phyloP scores from a whole-genome alignment of 805 yeast genomes.

The Metschnikowia picachoensis region DNA sequence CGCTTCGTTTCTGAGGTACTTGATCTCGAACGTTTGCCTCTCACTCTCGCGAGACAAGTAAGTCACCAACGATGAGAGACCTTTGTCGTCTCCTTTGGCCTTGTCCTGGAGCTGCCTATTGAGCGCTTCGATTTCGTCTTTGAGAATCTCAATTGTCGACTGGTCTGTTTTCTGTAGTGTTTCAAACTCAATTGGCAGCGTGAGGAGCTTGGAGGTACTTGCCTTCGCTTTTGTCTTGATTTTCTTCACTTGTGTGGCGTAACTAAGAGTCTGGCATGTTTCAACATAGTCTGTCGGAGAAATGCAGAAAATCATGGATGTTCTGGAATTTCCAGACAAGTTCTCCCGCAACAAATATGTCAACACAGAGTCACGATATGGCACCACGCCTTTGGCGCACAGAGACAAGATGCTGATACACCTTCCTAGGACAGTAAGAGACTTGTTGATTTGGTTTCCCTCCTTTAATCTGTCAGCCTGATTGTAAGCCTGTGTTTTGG shows the following conservation, averaged over 20 bases:
- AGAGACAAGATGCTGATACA: conserved; percentile 51
- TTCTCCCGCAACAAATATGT: conserved; percentile 75
- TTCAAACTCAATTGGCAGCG: conserved; percentile 32
- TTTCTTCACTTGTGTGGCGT: conserved; percentile 72
- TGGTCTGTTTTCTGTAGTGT: conserved; percentile 25
- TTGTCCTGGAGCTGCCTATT: conserved; percentile 18
- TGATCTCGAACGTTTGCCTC: conserved; percentile 33
- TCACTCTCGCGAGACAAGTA: conserved; percentile 31
- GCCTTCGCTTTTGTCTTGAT: conserved; percentile 60
- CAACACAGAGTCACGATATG: conserved; percentile 70
- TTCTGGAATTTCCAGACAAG: conserved; percentile 82
- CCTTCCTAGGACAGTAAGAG: conserved; percentile 73
- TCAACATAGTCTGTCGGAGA: conserved; percentile 80
- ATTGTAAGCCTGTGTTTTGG: conserved; percentile 58
- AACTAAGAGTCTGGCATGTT: conserved; percentile 68
- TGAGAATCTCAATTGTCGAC: conserved; percentile 25
- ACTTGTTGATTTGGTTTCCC: conserved; percentile 74
- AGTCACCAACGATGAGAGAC: conserved; percentile 25
- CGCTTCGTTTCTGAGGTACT: conserved; percentile 25
- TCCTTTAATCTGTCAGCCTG: conserved; percentile 57
- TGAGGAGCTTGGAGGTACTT: conserved; percentile 27
- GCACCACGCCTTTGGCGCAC: conserved; percentile 42
- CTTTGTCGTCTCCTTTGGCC: conserved; percentile 8
- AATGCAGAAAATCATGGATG: conserved; percentile 82
- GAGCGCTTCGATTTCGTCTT: conserved; percentile 30